Base-by-base conservation (phyloP, 306 rosid genomes). In the Acacia melanoxylon region DNA sequence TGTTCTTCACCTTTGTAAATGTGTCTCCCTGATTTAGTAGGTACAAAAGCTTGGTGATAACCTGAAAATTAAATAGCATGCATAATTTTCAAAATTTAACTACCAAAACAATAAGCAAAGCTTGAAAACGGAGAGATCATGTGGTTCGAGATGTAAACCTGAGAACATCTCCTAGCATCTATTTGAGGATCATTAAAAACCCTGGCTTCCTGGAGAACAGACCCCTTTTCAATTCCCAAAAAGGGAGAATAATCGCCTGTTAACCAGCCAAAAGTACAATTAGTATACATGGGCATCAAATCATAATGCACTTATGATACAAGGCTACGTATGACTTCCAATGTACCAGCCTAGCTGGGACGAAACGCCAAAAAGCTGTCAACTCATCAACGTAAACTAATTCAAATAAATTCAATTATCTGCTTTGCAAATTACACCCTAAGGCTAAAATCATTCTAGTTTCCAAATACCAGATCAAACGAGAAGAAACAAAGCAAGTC, bases 121-220 rank as follows among this genome's bases (percentile, higher is more conserved):
- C 61, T 82, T n/a, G 27, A 20, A 46, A 81, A 80, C 61, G 15
- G 58, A 76, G 13, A 56, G 67, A 63, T 86, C 48, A 31, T n/a
- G 29, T 33, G 73, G 46, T 49, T 70, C 56, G 25, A 74, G 79
- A 68, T 52, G 80, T 83, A 75, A 81, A 96, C 99, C 98, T 96
- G 99, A 14, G 99, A 94, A 91, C 99, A 96, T 84, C 97, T 91
- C 88, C 99, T 96, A 31, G 98, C 82, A 81, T 96, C 99, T 68
- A 96, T 88, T 79, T 96, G 99, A 62, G 99, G 99, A 79, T 96
- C 99, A 84, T 96, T 93, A 72, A 96, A 96, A 86, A 96, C 99
- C 79, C 99, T 88, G 54, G 99, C 98, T 83, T 96, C 99, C 88
- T 94, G 99, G 82, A 96, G 97, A 85, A 96, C 98, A 68, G 94